Evolutionary conservation across 805 yeast genomes (phyloP).

Genomic region (Metschnikowia cerradonensis): DNA sequence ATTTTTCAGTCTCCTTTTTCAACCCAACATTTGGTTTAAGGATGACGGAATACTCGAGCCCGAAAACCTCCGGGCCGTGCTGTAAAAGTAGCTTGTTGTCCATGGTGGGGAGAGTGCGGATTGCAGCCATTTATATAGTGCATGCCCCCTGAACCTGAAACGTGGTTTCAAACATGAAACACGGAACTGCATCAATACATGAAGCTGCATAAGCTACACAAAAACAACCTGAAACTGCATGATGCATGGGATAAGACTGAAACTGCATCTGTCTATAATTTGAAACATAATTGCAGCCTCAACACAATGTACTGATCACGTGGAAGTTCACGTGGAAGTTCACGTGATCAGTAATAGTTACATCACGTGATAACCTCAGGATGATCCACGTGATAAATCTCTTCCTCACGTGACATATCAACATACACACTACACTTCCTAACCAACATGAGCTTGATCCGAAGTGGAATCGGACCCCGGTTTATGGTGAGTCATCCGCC

Average conservation of each 20-base stretch:
- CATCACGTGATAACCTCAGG: neutral
- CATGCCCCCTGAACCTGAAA: neutral
- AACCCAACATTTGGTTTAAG: neutral
- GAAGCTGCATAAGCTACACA: too few relatives aligned
- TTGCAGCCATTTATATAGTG: neutral
- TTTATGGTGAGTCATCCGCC: slow-evolving; percentile 7
- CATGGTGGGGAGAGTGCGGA: neutral
- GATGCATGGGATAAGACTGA: too few relatives aligned
- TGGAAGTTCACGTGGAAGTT: too few relatives aligned
- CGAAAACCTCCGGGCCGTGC: slow-evolving; percentile 1
- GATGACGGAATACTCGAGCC: neutral
- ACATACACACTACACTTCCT: neutral
- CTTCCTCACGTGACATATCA: neutral
- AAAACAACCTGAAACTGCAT: too few relatives aligned
- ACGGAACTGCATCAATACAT: neutral
- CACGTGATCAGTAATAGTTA: too few relatives aligned
- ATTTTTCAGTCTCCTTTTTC: too few relatives aligned
- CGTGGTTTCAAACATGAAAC: neutral
- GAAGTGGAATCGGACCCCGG: slow-evolving; percentile 9
- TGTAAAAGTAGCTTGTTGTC: slow-evolving; percentile 1
- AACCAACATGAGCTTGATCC: slow-evolving; percentile 1
- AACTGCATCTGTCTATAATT: too few relatives aligned
- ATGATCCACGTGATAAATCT: neutral
- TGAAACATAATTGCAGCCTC: too few relatives aligned
- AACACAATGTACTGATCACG: too few relatives aligned